Conservation (phyloP, 2,329 filamentous ascomycete species). For the Colletotrichum sp. region DNA sequence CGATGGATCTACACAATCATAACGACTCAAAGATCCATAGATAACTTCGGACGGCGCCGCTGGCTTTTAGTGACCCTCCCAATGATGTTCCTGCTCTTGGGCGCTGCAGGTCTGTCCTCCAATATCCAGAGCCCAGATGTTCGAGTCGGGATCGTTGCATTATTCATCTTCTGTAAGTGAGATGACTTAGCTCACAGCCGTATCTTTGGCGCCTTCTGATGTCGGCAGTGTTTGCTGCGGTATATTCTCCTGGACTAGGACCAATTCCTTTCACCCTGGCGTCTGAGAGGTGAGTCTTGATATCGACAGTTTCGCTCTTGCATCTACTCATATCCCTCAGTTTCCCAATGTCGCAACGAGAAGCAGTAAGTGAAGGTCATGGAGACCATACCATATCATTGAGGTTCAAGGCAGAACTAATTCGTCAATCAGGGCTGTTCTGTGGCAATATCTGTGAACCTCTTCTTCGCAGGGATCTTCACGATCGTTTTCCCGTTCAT, state of each 20-base stretch:
- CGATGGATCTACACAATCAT: background rate
- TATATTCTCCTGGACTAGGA: background rate
- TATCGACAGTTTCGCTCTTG: background rate
- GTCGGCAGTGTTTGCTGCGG: background rate
- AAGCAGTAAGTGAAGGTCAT: background rate
- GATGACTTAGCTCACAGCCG: background rate
- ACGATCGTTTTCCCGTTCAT: background rate
- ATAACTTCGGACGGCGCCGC: background rate
- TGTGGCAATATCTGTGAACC: background rate
- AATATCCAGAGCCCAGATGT: accelerated
- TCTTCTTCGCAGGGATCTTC: background rate
- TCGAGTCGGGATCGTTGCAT: background rate
- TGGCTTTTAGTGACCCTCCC: background rate
- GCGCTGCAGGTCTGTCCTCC: background rate
- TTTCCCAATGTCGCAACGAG: background rate
- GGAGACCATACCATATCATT: background rate
- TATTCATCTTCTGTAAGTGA: background rate
- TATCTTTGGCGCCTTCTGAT: background rate
- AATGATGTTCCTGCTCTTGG: background rate
- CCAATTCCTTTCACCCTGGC: background rate
- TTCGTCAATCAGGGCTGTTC: background rate
- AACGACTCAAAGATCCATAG: background rate
- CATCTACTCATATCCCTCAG: background rate
- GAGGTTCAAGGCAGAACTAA: background rate
- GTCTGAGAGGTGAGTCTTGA: background rate